A percentile compares a stretch with the other conserved stretches of the same genome.
Evolutionary conservation across 2,329 filamentous ascomycete species (phyloP).

Genomic region (Coniochaeta ligniaria): DNA sequence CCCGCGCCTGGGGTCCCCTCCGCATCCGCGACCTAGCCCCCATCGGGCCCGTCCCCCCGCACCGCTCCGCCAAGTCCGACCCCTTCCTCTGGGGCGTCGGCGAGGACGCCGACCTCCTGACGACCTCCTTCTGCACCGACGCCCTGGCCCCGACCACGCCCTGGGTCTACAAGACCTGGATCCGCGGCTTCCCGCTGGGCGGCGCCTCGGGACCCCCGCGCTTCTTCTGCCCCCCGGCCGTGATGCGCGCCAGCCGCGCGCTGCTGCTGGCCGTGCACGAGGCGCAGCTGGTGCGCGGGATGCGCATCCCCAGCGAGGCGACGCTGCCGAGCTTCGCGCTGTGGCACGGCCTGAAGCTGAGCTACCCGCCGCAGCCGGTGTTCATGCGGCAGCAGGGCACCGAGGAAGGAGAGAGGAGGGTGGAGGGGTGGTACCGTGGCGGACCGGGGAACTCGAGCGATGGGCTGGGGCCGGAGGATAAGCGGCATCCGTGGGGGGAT

Average conservation of each 20-base stretch:
- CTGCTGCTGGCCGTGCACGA: conserved; percentile 24
- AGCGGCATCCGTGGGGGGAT: conserved; percentile 15
- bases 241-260: conserved; percentile 21
- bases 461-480: conserved; percentile 16
- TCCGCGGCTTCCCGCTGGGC: conserved; percentile 18
- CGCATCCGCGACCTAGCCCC: conserved; percentile 18
- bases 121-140: conserved; percentile 22
- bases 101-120: conserved; percentile 24
- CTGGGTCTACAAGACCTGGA: conserved; percentile 27
- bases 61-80: neutral
- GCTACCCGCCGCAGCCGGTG: conserved; percentile 25
- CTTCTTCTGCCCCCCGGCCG: conserved; percentile 28
- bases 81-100: conserved; percentile 21
- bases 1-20: conserved; percentile 23
- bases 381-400: conserved; percentile 19
- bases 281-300: conserved; percentile 20
- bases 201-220: conserved; percentile 18
- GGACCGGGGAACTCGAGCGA: conserved; percentile 16
- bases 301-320: conserved; percentile 25
- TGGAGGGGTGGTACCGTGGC: conserved; percentile 20
- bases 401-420: conserved; percentile 13
- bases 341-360: conserved; percentile 30
- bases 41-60: conserved; percentile 20
- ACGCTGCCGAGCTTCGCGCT: conserved; percentile 27
- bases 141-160: conserved; percentile 11